Evolutionary conservation across 2,329 filamentous ascomycete species (phyloP).

Genomic region (Geosmithia flava): DNA sequence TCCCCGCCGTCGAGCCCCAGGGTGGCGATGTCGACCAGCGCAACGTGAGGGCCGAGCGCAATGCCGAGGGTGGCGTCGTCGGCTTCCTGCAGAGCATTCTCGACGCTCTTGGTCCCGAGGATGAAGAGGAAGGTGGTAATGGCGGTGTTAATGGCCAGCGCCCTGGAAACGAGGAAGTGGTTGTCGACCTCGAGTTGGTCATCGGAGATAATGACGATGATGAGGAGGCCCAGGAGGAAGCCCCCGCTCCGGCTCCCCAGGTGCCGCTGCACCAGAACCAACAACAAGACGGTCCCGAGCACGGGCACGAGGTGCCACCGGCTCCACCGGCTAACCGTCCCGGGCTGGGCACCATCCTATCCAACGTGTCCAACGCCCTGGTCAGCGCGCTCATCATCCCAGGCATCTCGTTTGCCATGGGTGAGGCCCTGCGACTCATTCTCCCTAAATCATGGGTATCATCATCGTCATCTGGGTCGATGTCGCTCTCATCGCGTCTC

Average conservation of each 20-base stretch:
- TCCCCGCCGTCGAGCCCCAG: constrained; percentile 15
- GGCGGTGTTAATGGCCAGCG: constrained; percentile 8
- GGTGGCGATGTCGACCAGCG: constrained; percentile 3
- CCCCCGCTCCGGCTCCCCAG: constrained; percentile 1
- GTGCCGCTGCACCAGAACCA: constrained; percentile 1
- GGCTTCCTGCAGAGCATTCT: constrained; percentile 22
- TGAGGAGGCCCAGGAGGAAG: constrained; percentile 24
- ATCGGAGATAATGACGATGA: constrained; percentile 16
- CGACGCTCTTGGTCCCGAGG: constrained; percentile 20
- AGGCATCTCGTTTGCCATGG: constrained; percentile 64
- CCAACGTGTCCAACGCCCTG: constrained; percentile 33
- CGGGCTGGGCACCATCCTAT: constrained; percentile 22
- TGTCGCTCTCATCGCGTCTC: constrained; percentile 6
- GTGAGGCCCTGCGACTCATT: constrained; percentile 56
- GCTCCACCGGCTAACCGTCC: constrained; percentile 19
- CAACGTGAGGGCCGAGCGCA: constrained; percentile 4
- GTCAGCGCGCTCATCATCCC: constrained; percentile 61
- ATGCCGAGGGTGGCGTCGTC: constrained; percentile 17
- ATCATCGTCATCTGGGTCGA: constrained; percentile 14
- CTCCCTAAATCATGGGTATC: constrained; percentile 59
- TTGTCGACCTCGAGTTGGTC: constrained; percentile 14
- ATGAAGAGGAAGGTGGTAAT: constrained; percentile 4
- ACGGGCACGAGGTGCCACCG: constrained; percentile 5
- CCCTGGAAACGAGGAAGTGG: neutral
- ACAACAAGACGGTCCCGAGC: constrained; percentile 1